phyloP scores from a whole-genome alignment of 1,284 basidiomycete species.

The Boletus smithii region DNA sequence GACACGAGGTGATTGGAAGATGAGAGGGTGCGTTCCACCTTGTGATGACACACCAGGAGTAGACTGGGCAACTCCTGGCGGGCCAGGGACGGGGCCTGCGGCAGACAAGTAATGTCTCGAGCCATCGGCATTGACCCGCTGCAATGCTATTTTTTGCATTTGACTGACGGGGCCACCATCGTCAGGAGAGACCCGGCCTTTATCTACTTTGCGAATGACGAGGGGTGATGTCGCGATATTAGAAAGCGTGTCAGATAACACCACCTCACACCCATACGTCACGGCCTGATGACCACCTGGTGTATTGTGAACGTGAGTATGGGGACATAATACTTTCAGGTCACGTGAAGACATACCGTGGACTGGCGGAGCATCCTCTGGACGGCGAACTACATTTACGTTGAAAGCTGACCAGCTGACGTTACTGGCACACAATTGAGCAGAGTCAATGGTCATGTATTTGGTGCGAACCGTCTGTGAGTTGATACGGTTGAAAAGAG shows the following conservation, averaged over 20 bases:
- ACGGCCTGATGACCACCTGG: slow-evolving; percentile 72
- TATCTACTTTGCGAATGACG: slow-evolving; percentile 90
- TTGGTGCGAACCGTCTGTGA: slow-evolving; percentile 96
- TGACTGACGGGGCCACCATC: slow-evolving; percentile 92
- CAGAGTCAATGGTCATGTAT: slow-evolving; percentile 90
- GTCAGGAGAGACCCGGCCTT: slow-evolving; percentile 76
- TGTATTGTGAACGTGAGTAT: slow-evolving; percentile 42
- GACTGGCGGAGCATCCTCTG: slow-evolving; percentile 53
- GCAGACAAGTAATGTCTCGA: slow-evolving; percentile 79
- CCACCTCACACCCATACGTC: slow-evolving; percentile 88
- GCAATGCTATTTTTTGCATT: slow-evolving; percentile 93
- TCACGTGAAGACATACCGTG: slow-evolving; percentile 57
- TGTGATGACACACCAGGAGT: slow-evolving; percentile 69
- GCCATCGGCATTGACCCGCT: slow-evolving; percentile 77
- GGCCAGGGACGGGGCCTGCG: slow-evolving; percentile 74
- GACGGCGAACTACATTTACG: slow-evolving; percentile 75
- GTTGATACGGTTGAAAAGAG: slow-evolving; percentile 95
- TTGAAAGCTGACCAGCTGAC: slow-evolving; percentile 92
- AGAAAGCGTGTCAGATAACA: slow-evolving; percentile 79
- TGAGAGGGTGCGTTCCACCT: slow-evolving; percentile 73
- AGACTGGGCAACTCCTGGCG: slow-evolving; percentile 61
- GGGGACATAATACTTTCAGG: slow-evolving; percentile 38
- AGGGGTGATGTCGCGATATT: slow-evolving; percentile 86
- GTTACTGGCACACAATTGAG: slow-evolving; percentile 82
- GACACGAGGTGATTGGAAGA: slow-evolving; percentile 73